phyloP scores from a whole-genome alignment of 2,329 filamentous ascomycete genomes.

The Diaporthe caulivora region DNA sequence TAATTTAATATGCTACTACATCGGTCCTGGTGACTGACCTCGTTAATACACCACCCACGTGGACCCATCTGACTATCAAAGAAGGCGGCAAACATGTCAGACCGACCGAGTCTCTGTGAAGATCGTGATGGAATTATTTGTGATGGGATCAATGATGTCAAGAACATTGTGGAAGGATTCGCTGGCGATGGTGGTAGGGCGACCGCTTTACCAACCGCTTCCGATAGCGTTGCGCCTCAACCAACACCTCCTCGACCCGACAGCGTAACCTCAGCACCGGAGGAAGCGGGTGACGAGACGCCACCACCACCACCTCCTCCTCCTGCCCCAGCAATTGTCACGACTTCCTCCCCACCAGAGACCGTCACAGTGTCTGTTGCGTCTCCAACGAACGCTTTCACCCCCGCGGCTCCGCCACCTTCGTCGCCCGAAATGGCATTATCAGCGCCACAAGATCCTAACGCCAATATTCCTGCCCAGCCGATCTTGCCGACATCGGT shows the following conservation, averaged over 20 bases:
- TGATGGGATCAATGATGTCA: conserved; percentile 2
- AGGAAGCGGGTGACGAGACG: neutral
- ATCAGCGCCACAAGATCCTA: neutral
- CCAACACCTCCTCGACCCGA: neutral
- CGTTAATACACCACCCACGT: neutral
- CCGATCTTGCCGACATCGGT: neutral
- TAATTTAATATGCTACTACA: neutral
- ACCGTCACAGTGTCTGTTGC: neutral
- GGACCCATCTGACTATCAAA: neutral
- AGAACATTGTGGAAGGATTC: conserved; percentile 6
- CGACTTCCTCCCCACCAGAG: neutral
- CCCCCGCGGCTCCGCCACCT: neutral
- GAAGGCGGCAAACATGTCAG: neutral
- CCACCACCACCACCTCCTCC: neutral
- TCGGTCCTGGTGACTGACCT: conserved; percentile 15
- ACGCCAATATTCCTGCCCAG: neutral
- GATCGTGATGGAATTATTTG: neutral
- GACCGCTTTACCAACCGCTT: neutral
- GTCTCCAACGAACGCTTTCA: neutral
- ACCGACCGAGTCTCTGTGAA: neutral
- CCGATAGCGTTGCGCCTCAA: neutral
- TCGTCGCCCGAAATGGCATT: neutral
- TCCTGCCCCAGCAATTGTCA: neutral
- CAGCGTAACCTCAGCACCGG: neutral
- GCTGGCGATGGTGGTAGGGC: neutral